Conservation (phyloP, 2,329 filamentous ascomycete species). For the Xylariaceae sp. region DNA sequence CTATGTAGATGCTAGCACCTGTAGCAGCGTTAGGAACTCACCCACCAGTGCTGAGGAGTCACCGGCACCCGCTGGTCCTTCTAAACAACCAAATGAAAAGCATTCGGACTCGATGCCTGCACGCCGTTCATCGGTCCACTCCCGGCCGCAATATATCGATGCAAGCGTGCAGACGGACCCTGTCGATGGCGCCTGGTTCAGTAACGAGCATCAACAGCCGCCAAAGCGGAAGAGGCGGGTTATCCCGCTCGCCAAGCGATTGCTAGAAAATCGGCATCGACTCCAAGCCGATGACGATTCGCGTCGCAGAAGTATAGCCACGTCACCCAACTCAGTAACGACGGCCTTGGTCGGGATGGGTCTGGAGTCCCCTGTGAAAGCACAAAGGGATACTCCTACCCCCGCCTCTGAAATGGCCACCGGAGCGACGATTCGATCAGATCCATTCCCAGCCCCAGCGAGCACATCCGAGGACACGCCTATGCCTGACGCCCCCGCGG, state of each 20-base stretch:
- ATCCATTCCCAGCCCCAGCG: background rate
- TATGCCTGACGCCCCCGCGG: constrained; percentile 34
- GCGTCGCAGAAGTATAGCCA: constrained; percentile 27
- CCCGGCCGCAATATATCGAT: constrained; percentile 44
- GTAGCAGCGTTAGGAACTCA: constrained; percentile 49
- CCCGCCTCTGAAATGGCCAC: constrained; percentile 16
- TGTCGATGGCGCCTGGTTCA: constrained; percentile 50
- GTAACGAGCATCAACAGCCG: constrained; percentile 30
- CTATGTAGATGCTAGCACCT: constrained; percentile 50
- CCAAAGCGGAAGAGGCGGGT: constrained; percentile 43
- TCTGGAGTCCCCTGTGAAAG: constrained; percentile 34
- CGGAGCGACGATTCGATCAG: background rate
- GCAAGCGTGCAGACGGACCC: constrained; percentile 50
- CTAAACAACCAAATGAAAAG: constrained; percentile 28
- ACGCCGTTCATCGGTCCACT: constrained; percentile 36
- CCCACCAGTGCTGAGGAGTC: constrained; percentile 39
- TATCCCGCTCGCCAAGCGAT: constrained; percentile 48
- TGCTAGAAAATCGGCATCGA: constrained; percentile 45
- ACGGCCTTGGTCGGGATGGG: constrained; percentile 37
- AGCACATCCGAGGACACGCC: constrained; percentile 15
- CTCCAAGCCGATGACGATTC: constrained; percentile 38
- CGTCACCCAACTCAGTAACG: constrained; percentile 28
- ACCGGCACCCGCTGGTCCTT: constrained; percentile 30
- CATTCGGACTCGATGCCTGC: constrained; percentile 31
- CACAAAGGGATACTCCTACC: constrained; percentile 21